Evolutionary conservation across 2,329 filamentous ascomycete species (phyloP).

Genomic region (Pseudogymnoascus sp.): DNA sequence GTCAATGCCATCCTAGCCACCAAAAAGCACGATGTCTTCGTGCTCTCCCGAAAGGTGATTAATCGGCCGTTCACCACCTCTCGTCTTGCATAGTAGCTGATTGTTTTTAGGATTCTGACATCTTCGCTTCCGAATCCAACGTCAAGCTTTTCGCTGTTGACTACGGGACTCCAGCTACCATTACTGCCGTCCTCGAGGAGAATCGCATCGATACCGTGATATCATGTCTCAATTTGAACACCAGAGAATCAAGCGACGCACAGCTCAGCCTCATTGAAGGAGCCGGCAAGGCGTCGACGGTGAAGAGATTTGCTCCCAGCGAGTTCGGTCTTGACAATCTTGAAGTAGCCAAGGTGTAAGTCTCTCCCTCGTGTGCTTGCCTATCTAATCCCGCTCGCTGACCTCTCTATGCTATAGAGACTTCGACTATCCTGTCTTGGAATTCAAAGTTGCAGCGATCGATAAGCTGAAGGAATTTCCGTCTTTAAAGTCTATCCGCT

Average conservation of each 20-base stretch:
- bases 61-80: too few species aligned
- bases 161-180: conserved; percentile 8
- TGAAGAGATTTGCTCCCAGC: conserved; percentile 31
- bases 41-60: conserved; percentile 24
- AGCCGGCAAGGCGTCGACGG: conserved; percentile 23
- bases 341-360: neutral
- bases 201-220: conserved; percentile 26
- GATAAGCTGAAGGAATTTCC: neutral
- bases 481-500: neutral
- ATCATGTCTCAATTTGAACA: conserved; percentile 28
- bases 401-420: neutral
- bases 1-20: conserved; percentile 21
- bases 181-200: conserved; percentile 10
- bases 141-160: conserved; percentile 11
- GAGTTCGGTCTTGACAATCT: conserved; percentile 32
- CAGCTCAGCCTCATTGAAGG: conserved; percentile 29
- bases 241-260: conserved; percentile 24
- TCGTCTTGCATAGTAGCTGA: neutral
- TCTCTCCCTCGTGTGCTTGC: neutral
- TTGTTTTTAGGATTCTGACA: neutral
- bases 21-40: conserved; percentile 23
- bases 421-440: neutral
- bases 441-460: neutral
- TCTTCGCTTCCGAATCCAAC: conserved; percentile 5
- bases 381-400: neutral